Evolutionary conservation across 257 asterid genomes (phyloP).

Genomic region (Penstemon davidsonii): DNA sequence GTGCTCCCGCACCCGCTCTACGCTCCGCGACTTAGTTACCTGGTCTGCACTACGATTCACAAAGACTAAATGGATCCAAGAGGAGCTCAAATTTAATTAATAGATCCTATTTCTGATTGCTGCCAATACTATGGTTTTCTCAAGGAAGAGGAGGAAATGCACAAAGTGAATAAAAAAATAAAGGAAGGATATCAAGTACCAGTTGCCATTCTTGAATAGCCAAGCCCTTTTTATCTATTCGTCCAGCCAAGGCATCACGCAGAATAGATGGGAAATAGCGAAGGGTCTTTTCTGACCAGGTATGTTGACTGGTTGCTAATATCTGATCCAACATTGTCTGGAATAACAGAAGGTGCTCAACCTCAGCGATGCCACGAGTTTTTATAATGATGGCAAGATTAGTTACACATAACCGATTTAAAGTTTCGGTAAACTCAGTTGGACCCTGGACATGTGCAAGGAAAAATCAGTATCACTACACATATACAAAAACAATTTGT

Average conservation of each 20-base stretch:
- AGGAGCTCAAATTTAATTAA: too few species aligned
- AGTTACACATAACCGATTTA: conserved; percentile 80
- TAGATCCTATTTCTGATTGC: too few species aligned
- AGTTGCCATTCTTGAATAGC: conserved; percentile 95
- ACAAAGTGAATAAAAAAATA: not conserved
- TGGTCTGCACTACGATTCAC: too few species aligned
- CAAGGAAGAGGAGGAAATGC: not conserved
- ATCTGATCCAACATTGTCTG: conserved; percentile 95
- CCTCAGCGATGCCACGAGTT: conserved; percentile 95
- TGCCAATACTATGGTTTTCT: too few species aligned
- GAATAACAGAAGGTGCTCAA: conserved; percentile 84
- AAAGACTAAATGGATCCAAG: too few species aligned
- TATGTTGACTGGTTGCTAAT: conserved; percentile 89
- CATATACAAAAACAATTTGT: conserved; percentile 27
- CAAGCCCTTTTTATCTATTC: conserved; percentile 79
- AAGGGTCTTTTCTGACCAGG: conserved; percentile 98
- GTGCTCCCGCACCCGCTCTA: too few species aligned
- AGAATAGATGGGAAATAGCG: conserved; percentile 82
- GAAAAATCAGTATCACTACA: conserved; percentile 28
- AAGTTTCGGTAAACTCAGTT: conserved; percentile 93
- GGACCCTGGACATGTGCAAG: conserved; percentile 71
- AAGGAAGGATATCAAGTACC: conserved; percentile 43
- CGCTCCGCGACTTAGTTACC: too few species aligned
- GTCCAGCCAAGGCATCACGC: conserved; percentile 82
- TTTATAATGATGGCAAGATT: conserved; percentile 86